Evolutionary conservation across 352 stramenopile genomes (phyloP), one percentile per base, ranked within the genome.

Genomic region (Globisporangium paroecandrum): DNA sequence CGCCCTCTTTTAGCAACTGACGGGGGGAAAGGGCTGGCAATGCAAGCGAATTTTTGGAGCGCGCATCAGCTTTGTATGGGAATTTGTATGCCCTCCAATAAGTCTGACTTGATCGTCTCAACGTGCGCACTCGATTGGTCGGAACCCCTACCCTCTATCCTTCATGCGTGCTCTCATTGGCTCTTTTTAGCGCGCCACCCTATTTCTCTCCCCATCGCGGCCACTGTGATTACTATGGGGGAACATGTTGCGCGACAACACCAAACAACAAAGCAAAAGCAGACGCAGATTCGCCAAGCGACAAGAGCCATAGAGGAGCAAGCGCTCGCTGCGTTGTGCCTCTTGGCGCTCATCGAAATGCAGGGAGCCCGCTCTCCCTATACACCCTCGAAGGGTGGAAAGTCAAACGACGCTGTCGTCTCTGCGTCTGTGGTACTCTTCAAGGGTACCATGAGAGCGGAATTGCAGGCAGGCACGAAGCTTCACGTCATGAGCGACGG

Each of bases 21-120:
- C 5, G 32, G 27, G 15, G 55, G 55, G 29, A 61, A 47, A 47
- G 55, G 55, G 55, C 18, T 46, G 27, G 56, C 20, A 62, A 62
- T 49, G 56, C 32, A 6, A 6, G 56, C 15, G 10, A 32, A 62
- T 62, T 49, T 62, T 62, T 62, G 32, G 56, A 22, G 18, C 55
- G 18, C 29, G 12, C 56, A 24, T 27, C 27, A 22, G n/a, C 8
- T 60, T 60, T 61, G 29, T 47, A 62, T 62, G 32, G 4, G 29
- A 46, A 29, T 62, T 62, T 62, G 56, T 49, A 62, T 62, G 56
- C 56, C 20, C 4, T 32, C 9, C 18, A 12, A 18, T 4, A 36
- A 62, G n/a, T 49, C 56, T 62, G 56, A 62, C 56, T 62, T 62
- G 32, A 62, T 62, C 15, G 25, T n/a, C 18, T 20, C 25, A 58